Conservation (phyloP, 208 protist genomes). For the Leptomonas pyrrhocoris region DNA sequence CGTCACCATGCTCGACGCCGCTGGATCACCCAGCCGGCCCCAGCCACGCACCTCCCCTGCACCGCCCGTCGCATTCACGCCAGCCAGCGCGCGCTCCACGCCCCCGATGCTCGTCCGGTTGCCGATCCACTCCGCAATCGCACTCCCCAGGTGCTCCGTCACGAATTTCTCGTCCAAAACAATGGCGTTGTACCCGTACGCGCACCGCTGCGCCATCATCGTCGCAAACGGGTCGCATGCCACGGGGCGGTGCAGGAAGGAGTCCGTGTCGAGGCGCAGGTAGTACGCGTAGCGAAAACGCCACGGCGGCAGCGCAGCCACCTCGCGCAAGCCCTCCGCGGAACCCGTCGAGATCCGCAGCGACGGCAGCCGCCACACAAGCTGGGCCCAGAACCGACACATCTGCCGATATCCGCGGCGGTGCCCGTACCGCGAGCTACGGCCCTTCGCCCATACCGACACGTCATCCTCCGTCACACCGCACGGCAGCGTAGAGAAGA, state of each 20-base stretch:
- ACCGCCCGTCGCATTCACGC: neutral
- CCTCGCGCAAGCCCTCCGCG: slow-evolving; percentile 1
- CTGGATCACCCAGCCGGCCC: slow-evolving; percentile 14
- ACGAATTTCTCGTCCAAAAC: neutral
- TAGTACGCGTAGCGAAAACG: slow-evolving; percentile 23
- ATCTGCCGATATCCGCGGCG: slow-evolving; percentile 22
- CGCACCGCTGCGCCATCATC: slow-evolving; percentile 17
- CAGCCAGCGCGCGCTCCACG: neutral
- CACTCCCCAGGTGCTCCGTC: neutral
- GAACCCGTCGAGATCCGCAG: slow-evolving; percentile 23
- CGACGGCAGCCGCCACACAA: slow-evolving; percentile 25
- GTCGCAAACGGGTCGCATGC: slow-evolving; percentile 13
- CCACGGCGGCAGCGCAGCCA: slow-evolving; percentile 18
- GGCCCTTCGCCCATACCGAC: neutral
- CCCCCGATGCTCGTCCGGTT: neutral
- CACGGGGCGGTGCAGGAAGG: slow-evolving; percentile 5
- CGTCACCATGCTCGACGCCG: slow-evolving; percentile 5
- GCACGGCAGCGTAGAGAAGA: slow-evolving; percentile 20
- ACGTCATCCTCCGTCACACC: slow-evolving; percentile 13
- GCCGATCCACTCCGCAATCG: slow-evolving; percentile 11
- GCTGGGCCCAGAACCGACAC: slow-evolving; percentile 23
- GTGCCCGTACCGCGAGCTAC: neutral
- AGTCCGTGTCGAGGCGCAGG: slow-evolving; percentile 25
- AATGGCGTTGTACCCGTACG: slow-evolving; percentile 15
- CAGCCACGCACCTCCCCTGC: neutral